Percentiles rank a stretch among this genome's conserved stretches.
phyloP scores from a whole-genome alignment of 208 protist species.

The Leishmania mexicana region DNA sequence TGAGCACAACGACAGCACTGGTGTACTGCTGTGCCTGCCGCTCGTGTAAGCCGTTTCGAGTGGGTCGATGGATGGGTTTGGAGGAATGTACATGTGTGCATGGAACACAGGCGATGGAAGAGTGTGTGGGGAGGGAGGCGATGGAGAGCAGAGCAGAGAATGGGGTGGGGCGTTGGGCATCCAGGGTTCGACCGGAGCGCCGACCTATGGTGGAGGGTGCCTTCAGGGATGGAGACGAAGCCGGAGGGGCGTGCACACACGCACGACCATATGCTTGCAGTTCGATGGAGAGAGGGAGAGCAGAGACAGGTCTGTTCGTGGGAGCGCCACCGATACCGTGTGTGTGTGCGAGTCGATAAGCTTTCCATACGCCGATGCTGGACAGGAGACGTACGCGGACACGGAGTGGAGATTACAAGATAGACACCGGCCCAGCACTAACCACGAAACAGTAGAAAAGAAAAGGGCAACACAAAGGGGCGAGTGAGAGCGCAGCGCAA shows the following conservation, averaged over 20 bases:
- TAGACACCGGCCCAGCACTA: not conserved
- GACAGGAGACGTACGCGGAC: not conserved
- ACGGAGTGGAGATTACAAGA: not conserved
- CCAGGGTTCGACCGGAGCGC: not conserved
- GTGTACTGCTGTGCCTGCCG: constrained; percentile 1
- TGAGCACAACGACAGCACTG: not conserved
- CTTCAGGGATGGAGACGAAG: not conserved
- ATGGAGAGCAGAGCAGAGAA: not conserved
- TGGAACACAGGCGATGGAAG: not conserved
- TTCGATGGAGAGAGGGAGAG: not conserved
- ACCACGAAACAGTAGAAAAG: not conserved
- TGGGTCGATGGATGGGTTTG: not conserved
- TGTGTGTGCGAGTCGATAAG: not conserved
- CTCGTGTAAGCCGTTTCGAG: not conserved
- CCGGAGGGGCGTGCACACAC: not conserved
- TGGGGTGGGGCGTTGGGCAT: not conserved
- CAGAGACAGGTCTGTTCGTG: not conserved
- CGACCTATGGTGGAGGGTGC: not conserved
- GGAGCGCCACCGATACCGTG: not conserved
- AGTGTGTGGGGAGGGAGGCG: not conserved
- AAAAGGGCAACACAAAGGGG: not conserved
- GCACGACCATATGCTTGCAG: not conserved
- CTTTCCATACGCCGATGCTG: too few relatives aligned
- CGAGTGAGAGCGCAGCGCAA: not conserved
- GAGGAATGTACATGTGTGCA: not conserved